Conservation (phyloP, 352 stramenopile species). For the Pelagophyceae sp. region DNA sequence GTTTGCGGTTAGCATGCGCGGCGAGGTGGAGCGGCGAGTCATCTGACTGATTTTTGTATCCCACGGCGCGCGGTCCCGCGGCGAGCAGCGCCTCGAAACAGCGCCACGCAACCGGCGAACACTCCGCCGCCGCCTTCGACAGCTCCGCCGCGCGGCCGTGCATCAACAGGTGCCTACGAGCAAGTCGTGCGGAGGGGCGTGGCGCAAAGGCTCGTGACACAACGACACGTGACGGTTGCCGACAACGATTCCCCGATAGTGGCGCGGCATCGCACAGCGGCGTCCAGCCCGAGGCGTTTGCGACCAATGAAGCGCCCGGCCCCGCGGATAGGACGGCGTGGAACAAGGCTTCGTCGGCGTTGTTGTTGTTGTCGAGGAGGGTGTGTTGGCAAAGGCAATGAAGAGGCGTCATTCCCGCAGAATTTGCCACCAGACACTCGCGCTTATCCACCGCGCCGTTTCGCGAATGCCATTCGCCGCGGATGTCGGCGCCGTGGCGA, state of each 20-base stretch:
- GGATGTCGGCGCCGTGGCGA: neutral
- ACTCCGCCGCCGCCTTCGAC: neutral
- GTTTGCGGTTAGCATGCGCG: neutral
- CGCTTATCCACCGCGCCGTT: neutral
- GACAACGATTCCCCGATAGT: no score
- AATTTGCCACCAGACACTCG: neutral
- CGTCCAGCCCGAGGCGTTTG: slow-evolving; percentile 12
- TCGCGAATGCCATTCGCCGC: neutral
- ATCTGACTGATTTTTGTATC: neutral
- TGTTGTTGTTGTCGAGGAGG: neutral
- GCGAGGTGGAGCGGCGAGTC: slow-evolving; percentile 10
- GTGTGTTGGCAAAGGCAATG: neutral
- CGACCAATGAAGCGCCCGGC: neutral
- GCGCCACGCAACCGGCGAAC: neutral
- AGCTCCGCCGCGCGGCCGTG: no score
- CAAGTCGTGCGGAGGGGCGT: no score
- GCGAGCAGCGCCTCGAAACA: neutral
- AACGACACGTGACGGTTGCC: no score
- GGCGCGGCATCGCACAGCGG: no score
- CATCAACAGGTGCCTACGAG: no score
- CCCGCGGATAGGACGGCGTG: neutral
- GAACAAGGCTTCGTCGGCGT: neutral
- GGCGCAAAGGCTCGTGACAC: no score
- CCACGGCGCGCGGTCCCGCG: neutral
- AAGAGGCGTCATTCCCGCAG: neutral